Evolutionary conservation across 371 early-diverging fungal species (phyloP).

Genomic region (Smittium mucronatum): DNA sequence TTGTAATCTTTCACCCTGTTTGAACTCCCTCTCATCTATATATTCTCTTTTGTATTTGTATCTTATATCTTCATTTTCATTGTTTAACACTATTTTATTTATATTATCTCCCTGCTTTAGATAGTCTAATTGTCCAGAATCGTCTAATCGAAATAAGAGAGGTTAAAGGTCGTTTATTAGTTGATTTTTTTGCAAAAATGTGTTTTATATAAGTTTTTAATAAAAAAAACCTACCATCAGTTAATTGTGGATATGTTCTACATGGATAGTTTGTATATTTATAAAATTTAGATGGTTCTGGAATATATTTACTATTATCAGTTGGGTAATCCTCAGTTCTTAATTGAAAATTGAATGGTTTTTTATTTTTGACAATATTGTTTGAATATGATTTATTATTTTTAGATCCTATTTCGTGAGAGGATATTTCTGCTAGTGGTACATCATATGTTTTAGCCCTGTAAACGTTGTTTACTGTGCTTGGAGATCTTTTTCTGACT

Average conservation of each 20-base stretch:
- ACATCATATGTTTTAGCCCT: background rate
- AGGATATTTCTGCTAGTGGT: background rate
- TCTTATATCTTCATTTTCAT: background rate
- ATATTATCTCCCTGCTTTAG: background rate
- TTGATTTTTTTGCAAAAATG: background rate
- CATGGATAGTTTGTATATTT: background rate
- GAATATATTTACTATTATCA: background rate
- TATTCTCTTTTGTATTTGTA: background rate
- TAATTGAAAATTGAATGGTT: too few species aligned
- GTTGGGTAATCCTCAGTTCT: too few species aligned
- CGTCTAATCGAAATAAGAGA: background rate
- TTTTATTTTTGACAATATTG: background rate
- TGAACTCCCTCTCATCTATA: background rate
- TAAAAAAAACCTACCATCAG: background rate
- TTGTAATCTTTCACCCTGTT: too few species aligned
- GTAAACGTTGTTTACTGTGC: background rate
- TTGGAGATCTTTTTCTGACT: background rate
- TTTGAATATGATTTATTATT: background rate
- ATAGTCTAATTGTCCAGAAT: background rate
- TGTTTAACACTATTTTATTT: background rate
- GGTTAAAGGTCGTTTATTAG: background rate
- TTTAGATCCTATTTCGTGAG: background rate
- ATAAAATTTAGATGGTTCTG: background rate
- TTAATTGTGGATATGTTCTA: background rate
- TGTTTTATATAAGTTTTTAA: background rate